phyloP scores from a whole-genome alignment of 2,329 filamentous ascomycete genomes.

The Microsporum audouinii region DNA sequence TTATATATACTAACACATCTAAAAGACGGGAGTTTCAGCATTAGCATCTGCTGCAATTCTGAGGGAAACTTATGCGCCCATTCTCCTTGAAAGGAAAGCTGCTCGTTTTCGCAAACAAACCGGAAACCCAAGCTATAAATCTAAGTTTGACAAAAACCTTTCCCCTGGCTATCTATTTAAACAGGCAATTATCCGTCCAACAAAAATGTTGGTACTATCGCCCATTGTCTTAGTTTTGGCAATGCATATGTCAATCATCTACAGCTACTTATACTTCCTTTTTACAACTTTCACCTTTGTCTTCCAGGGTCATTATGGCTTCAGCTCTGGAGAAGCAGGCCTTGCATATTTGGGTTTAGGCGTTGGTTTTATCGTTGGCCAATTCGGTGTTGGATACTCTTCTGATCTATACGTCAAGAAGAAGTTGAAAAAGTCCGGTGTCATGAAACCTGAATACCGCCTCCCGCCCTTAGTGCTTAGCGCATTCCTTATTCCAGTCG shows the following conservation, averaged over 20 bases:
- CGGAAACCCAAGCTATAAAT: constrained; percentile 23
- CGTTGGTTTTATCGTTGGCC: constrained; percentile 25
- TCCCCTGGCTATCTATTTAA: neutral
- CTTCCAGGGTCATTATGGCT: constrained; percentile 44
- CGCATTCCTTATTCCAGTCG: constrained; percentile 12
- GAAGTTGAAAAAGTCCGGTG: constrained; percentile 18
- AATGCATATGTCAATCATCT: constrained; percentile 17
- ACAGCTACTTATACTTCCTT: constrained; percentile 8
- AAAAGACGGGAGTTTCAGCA: constrained; percentile 13
- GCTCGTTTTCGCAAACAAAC: constrained; percentile 32
- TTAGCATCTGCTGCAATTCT: constrained; percentile 16
- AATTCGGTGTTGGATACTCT: constrained; percentile 7
- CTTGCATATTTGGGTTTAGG: constrained; percentile 38
- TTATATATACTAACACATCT: neutral
- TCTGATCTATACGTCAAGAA: constrained; percentile 9
- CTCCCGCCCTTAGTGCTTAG: constrained; percentile 12
- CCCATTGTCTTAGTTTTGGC: constrained; percentile 16
- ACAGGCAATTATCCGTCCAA: constrained; percentile 13
- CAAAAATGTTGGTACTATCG: constrained; percentile 15
- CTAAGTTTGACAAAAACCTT: neutral
- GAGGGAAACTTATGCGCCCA: constrained; percentile 7
- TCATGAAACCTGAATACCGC: constrained; percentile 25
- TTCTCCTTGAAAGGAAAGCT: constrained; percentile 26
- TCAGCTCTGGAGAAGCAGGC: constrained; percentile 43
- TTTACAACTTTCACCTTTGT: constrained; percentile 42